Evolutionary conservation across 805 yeast species (phyloP).

Genomic region (Yarrowia divulgata): DNA sequence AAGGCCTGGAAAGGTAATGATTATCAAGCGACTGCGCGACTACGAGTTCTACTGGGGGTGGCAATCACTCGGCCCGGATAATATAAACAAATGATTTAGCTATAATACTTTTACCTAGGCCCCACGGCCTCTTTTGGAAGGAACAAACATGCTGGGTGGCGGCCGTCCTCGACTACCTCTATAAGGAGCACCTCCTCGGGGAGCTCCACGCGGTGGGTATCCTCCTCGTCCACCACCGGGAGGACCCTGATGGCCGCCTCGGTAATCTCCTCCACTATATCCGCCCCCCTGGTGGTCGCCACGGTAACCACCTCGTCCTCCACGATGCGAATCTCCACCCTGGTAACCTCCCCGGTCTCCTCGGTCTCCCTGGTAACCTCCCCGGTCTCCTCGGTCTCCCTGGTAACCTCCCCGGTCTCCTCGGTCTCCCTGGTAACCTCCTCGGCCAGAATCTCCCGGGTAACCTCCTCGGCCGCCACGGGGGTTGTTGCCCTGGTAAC

Average conservation of each 20-base stretch:
- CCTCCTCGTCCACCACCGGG: constrained; percentile 4
- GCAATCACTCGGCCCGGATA: too few species aligned
- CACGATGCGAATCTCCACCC: not conserved
- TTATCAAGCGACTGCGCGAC: too few species aligned
- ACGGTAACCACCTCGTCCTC: constrained; percentile 9
- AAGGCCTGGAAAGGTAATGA: not conserved
- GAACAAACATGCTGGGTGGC: constrained; percentile 23
- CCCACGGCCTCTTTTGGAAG: constrained; percentile 9
- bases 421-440: not conserved
- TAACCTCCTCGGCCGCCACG: not conserved
- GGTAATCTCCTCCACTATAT: not conserved
- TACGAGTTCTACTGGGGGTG: too few species aligned
- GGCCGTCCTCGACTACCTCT: constrained; percentile 18
- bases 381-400: constrained; percentile 5
- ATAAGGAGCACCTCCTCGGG: constrained; percentile 12
- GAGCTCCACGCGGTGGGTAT: constrained; percentile 3
- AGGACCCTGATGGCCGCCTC: constrained; percentile 2
- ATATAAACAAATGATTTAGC: too few species aligned
- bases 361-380: too few species aligned
- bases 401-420: constrained; percentile 4
- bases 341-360: not conserved
- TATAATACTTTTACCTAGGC: not conserved
- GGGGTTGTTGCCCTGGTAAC: not conserved
- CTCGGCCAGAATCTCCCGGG: not conserved
- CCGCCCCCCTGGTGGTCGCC: not conserved